Evolutionary conservation across 1,139 yeast species (phyloP).

Genomic region (Yarrowia galli): DNA sequence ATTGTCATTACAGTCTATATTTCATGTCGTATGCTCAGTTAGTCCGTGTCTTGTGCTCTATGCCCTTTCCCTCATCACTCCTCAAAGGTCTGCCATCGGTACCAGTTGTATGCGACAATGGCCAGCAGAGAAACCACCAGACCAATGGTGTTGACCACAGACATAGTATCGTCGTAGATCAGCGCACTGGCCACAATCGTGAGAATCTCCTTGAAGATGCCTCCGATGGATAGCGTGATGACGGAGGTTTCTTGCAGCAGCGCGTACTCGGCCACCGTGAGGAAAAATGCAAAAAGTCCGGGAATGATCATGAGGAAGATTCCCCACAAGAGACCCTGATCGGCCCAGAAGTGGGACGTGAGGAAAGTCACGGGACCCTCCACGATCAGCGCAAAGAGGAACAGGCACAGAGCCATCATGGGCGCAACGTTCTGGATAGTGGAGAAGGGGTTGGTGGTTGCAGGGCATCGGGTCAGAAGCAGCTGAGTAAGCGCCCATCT

Average conservation of each 20-base stretch:
- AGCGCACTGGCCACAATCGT: slow-evolving; percentile 77
- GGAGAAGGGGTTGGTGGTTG: slow-evolving; percentile 66
- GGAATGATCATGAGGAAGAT: slow-evolving; percentile 72
- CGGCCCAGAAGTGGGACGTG: slow-evolving; percentile 66
- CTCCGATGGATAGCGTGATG: slow-evolving; percentile 85
- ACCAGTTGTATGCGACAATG: slow-evolving; percentile 75
- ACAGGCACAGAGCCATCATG: slow-evolving; percentile 70
- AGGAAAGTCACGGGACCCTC: slow-evolving; percentile 70
- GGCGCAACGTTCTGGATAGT: slow-evolving; percentile 89
- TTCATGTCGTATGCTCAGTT: slow-evolving; percentile 34
- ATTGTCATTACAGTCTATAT: slow-evolving; percentile 31
- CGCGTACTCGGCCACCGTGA: slow-evolving; percentile 90
- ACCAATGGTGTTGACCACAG: slow-evolving; percentile 75
- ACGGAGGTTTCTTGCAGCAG: slow-evolving; percentile 84
- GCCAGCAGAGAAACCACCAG: slow-evolving; percentile 76
- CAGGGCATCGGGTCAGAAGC: slow-evolving; percentile 65
- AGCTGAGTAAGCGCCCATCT: slow-evolving; percentile 96
- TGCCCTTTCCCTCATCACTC: neutral
- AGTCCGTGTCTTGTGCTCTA: neutral
- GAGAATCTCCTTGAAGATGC: slow-evolving; percentile 87
- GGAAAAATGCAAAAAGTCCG: slow-evolving; percentile 83
- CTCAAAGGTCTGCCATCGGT: slow-evolving; percentile 42
- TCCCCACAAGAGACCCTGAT: slow-evolving; percentile 63
- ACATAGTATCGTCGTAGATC: slow-evolving; percentile 76
- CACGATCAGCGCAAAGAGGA: slow-evolving; percentile 64